These are phyloP conservation scores for Santalum album DNA, from an alignment of 164 flowering plant genomes.

Conservation along the genomic window DNA sequence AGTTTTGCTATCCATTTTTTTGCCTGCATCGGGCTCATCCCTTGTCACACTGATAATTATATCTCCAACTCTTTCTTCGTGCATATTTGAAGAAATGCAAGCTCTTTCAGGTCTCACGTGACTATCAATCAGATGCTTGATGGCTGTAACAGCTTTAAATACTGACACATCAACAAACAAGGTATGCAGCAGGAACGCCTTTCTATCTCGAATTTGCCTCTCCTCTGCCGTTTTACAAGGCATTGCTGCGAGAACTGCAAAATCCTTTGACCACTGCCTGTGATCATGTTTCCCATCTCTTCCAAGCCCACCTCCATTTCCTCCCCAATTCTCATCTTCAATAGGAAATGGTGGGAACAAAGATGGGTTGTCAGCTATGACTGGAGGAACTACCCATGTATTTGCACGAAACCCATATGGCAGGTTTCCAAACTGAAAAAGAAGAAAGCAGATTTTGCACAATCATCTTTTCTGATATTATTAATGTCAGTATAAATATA, in stretches of 20 bases:
- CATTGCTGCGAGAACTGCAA: conserved; percentile 74
- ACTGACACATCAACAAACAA: conserved; percentile 88
- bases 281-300: conserved; percentile 59
- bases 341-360: conserved; percentile 64
- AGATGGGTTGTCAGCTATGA: conserved; percentile 63
- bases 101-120: conserved; percentile 15
- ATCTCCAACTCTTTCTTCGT: conserved; percentile 68
- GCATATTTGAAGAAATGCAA: conserved; percentile 17
- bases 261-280: conserved; percentile 71
- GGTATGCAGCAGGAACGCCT: conserved; percentile 84
- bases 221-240: conserved; percentile 89
- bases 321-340: conserved; percentile 95
- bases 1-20: conserved; percentile 59
- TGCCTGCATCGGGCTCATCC: conserved; percentile 68
- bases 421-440: conserved; percentile 93
- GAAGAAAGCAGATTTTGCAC: background rate
- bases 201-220: conserved; percentile 80
- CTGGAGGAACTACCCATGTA: conserved; percentile 90
- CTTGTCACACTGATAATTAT: conserved; percentile 50
- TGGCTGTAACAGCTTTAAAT: conserved; percentile 59
- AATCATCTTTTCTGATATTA: background rate
- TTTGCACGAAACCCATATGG: conserved; percentile 92
- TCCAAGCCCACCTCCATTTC: conserved; percentile 89
- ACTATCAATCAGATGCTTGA: conserved; percentile 35
- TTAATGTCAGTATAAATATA: background rate